Evolutionary conservation across 2,329 filamentous ascomycete genomes (phyloP).

Genomic region (Albophoma yamanashiensis): DNA sequence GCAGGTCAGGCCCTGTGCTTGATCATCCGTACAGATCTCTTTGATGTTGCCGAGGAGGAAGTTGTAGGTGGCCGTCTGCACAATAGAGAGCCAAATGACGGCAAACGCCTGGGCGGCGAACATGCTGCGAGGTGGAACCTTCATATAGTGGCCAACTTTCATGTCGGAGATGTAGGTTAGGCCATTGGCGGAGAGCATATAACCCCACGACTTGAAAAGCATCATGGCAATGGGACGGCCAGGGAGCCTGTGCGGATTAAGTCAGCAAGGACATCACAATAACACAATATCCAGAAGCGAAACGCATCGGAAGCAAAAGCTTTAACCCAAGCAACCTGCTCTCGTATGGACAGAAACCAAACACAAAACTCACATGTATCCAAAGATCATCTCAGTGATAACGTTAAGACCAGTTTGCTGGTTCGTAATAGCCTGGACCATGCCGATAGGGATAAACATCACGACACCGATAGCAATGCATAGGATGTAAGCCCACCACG

Average conservation of each 20-base stretch:
- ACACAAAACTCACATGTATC: constrained; percentile 23
- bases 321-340: neutral
- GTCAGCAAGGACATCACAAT: neutral
- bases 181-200: constrained; percentile 31
- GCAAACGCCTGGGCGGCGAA: constrained; percentile 30
- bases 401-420: constrained; percentile 34
- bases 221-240: constrained; percentile 35
- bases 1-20: constrained; percentile 40
- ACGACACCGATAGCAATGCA: constrained; percentile 25
- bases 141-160: constrained; percentile 41
- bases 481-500: constrained; percentile 29
- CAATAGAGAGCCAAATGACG: constrained; percentile 22
- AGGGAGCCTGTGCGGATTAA: constrained; percentile 14
- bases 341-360: neutral
- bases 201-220: constrained; percentile 34
- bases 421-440: constrained; percentile 34
- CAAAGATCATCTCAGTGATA: constrained; percentile 34
- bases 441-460: constrained; percentile 28
- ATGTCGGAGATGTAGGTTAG: constrained; percentile 33
- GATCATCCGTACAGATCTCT: constrained; percentile 35
- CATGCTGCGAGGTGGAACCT: constrained; percentile 35
- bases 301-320: too few species aligned
- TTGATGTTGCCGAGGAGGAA: constrained; percentile 33
- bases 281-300: too few species aligned
- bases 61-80: constrained; percentile 23